These are phyloP conservation scores for Brassica carinata DNA, from an alignment of 345 rosid genomes.

Conservation along the genomic window DNA sequence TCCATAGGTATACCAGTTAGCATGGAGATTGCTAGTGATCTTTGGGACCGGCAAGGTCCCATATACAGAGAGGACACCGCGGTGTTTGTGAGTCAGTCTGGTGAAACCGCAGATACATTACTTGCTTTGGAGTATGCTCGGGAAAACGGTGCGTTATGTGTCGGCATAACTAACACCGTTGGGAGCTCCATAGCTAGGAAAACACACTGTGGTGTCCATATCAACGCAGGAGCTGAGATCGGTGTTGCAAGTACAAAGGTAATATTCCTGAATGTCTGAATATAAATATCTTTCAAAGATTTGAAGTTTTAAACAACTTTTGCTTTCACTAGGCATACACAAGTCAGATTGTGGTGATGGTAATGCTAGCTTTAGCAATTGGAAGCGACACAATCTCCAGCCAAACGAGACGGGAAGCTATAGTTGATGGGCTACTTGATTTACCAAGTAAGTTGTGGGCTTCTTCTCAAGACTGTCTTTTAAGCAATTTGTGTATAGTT, in stretches of 20 bases:
- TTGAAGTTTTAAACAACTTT: not conserved
- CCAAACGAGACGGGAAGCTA: conserved; percentile 78
- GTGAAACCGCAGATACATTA: conserved; percentile 97
- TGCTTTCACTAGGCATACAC: conserved; percentile 73
- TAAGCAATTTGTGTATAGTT: not conserved
- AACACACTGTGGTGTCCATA: conserved; percentile 90
- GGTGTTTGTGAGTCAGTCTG: conserved; percentile 96
- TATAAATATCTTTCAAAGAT: not conserved
- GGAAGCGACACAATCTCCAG: conserved; percentile 85
- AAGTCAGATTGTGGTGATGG: conserved; percentile 97
- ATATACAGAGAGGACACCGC: conserved; percentile 98
- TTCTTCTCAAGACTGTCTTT: conserved; percentile 3
- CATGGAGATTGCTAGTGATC: conserved; percentile 99
- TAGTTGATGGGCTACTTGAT: conserved; percentile 83
- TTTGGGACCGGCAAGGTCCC: conserved; percentile 90
- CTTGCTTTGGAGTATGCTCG: conserved; percentile 82
- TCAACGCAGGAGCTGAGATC: conserved; percentile 95
- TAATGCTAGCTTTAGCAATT: conserved; percentile 90
- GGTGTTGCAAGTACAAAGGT: conserved; percentile 99
- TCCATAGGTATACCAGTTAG: conserved; percentile 85
- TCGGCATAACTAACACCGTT: conserved; percentile 92
- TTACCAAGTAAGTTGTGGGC: conserved; percentile 67
- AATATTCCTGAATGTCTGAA: not conserved
- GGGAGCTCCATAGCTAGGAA: conserved; percentile 93
- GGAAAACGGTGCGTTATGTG: conserved; percentile 91